Conservation (phyloP, 176 grass and related monocot genomes). For the Zea mays region DNA sequence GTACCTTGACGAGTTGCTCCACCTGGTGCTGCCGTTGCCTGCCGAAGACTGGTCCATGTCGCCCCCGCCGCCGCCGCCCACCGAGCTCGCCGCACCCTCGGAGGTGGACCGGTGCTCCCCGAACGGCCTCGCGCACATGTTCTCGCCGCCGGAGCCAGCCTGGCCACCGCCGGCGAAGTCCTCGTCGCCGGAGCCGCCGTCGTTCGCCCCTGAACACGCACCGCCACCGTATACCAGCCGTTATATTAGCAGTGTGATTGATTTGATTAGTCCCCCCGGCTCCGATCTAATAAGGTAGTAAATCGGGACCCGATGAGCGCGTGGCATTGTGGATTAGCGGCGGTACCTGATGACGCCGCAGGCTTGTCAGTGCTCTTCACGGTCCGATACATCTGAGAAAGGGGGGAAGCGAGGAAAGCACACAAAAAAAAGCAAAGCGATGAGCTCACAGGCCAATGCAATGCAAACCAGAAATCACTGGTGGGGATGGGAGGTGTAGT, state of each 20-base stretch:
- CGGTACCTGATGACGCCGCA: constrained; percentile 61
- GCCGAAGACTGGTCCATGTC: constrained; percentile 65
- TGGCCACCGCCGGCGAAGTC: constrained; percentile 50
- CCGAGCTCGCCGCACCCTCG: constrained; percentile 55
- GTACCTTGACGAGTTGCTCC: constrained; percentile 89
- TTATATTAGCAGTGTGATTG: neutral
- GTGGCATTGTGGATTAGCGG: constrained; percentile 37
- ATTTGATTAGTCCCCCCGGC: no score
- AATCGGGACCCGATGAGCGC: neutral
- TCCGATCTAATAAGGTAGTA: neutral
- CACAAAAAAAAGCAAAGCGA: constrained; percentile 52
- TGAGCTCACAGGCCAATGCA: constrained; percentile 26
- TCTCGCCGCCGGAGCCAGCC: constrained; percentile 42
- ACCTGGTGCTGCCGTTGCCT: constrained; percentile 64
- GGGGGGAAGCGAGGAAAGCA: constrained; percentile 29
- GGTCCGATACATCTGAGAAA: constrained; percentile 85
- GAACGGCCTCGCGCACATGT: constrained; percentile 37
- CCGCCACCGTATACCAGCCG: neutral
- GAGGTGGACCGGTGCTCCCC: constrained; percentile 45
- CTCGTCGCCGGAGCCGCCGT: constrained; percentile 82
- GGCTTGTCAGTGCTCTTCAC: constrained; percentile 98
- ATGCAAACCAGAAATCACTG: neutral
- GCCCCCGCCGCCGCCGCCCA: constrained; percentile 28
- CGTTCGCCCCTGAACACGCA: constrained; percentile 50
- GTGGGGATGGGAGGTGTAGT: neutral